Base-by-base conservation (phyloP, 352 stramenopile genomes). In the Globisporangium cystogenes region DNA sequence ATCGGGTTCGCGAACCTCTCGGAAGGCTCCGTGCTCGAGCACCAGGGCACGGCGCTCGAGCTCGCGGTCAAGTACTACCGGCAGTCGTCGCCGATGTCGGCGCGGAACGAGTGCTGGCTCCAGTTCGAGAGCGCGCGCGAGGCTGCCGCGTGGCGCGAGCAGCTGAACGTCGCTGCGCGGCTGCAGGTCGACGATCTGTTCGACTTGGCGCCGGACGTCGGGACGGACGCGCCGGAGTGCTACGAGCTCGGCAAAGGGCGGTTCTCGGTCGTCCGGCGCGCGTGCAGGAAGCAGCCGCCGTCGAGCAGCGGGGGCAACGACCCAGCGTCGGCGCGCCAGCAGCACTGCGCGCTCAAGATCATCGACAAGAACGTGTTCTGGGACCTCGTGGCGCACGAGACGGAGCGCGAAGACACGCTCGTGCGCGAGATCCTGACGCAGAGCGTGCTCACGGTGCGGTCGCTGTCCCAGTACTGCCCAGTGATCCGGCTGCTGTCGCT, bases 321-420 rank as follows among this genome's bases (percentile, higher is more conserved):
- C 20, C 37, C 50, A 23, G 21, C 50, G 5, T 23, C 43, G 18
- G 40, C 11, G 37, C 48, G 2, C 48, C n/a, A n/a, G n/a, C 43
- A 46, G 35, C 48, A 72, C 57, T 96, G 85, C 48, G 87, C 88
- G 31, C 60, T 95, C 15, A 95, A 96, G 53, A 92, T 99, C 55
- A 89, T 98, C 33, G 96, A 99, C 67, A 97, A 98, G 59, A 76
- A 75, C 42, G 66, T 82, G 26, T 93, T 93, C 56, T 91, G 82
- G 82, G 74, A 95, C 48, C 73, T 95, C n/a, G 84, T 97, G 14
- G 74, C 85, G n/a, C 62, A 80, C 40, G 87, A 95, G 36, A 90
- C 86, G 12, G 86, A 96, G 56, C 82, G 89, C 40, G 72, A 93
- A 59, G 82, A 95, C 50, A 94, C 80, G 10, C 70, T 96, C 4